Evolutionary conservation across 139 green algal genomes (phyloP).

Genomic region (Chlorella sp.): DNA sequence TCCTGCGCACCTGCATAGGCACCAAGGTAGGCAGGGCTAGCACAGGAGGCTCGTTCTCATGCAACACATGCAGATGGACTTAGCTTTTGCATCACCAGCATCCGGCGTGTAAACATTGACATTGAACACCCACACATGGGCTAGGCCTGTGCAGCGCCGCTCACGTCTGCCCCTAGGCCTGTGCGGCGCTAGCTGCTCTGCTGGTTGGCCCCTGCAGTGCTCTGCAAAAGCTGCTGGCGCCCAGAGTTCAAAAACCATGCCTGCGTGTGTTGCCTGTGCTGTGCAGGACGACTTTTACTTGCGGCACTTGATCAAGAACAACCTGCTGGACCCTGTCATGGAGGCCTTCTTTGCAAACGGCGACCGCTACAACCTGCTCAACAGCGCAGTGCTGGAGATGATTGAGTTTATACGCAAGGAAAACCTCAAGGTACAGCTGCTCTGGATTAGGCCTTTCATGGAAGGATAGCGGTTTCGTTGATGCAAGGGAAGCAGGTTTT

Average conservation of each 20-base stretch:
- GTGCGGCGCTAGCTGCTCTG: too few relatives aligned
- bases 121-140: too few relatives aligned
- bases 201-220: too few relatives aligned
- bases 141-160: too few relatives aligned
- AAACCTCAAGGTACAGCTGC: constrained; percentile 58
- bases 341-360: constrained; percentile 78
- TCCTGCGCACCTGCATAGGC: constrained; percentile 63
- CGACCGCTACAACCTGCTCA: constrained; percentile 82
- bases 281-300: constrained; percentile 13
- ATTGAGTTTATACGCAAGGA: constrained; percentile 76
- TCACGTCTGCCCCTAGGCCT: too few relatives aligned
- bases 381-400: constrained; percentile 71
- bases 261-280: not conserved
- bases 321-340: constrained; percentile 80
- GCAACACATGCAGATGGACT: not conserved
- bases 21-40: not conserved
- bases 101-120: too few relatives aligned
- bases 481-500: too few relatives aligned
- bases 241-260: not conserved
- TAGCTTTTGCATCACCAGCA: not conserved
- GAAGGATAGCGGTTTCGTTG: too few relatives aligned
- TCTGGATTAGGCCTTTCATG: too few relatives aligned
- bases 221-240: not conserved
- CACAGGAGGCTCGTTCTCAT: not conserved
- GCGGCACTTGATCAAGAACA: constrained; percentile 55